phyloP scores from a whole-genome alignment of 371 early-diverging fungal species.

The Mortierella sp. region DNA sequence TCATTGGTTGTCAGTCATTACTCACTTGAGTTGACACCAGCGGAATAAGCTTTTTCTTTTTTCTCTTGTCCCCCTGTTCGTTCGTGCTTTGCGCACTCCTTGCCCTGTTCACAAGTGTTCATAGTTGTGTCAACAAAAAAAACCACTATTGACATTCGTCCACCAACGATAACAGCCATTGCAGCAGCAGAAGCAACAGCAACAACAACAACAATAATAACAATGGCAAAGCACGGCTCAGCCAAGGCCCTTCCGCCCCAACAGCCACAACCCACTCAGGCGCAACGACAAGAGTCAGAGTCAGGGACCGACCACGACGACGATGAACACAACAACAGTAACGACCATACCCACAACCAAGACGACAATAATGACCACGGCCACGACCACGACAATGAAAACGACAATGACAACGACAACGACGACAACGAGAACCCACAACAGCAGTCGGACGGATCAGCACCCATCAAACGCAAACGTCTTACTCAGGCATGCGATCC shows the following conservation, averaged over 20 bases:
- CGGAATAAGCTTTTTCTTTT: too few relatives aligned
- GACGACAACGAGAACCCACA: slow-evolving; percentile 17
- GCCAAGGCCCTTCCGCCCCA: not conserved
- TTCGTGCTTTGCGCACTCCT: too few relatives aligned
- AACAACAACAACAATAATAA: not conserved
- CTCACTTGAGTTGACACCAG: too few relatives aligned
- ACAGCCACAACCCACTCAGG: not conserved
- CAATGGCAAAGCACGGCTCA: slow-evolving; percentile 10
- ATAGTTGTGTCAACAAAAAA: too few relatives aligned
- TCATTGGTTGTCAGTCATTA: too few relatives aligned
- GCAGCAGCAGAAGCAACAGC: too few relatives aligned
- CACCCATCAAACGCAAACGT: slow-evolving; percentile 70
- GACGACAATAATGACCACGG: slow-evolving; percentile 20
- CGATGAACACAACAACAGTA: slow-evolving; percentile 11
- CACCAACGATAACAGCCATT: not conserved
- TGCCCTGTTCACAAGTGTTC: too few relatives aligned
- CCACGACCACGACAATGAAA: slow-evolving; percentile 25
- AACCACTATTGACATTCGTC: too few relatives aligned
- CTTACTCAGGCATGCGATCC: slow-evolving; percentile 86
- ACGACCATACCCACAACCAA: not conserved
- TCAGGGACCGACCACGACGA: slow-evolving; percentile 30
- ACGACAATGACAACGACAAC: slow-evolving; percentile 26
- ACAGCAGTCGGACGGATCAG: slow-evolving; percentile 8
- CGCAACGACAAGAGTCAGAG: slow-evolving; percentile 16
- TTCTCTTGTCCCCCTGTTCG: too few relatives aligned